Base-by-base conservation (phyloP, 2,329 filamentous ascomycete species). In the Didymella exigua region DNA sequence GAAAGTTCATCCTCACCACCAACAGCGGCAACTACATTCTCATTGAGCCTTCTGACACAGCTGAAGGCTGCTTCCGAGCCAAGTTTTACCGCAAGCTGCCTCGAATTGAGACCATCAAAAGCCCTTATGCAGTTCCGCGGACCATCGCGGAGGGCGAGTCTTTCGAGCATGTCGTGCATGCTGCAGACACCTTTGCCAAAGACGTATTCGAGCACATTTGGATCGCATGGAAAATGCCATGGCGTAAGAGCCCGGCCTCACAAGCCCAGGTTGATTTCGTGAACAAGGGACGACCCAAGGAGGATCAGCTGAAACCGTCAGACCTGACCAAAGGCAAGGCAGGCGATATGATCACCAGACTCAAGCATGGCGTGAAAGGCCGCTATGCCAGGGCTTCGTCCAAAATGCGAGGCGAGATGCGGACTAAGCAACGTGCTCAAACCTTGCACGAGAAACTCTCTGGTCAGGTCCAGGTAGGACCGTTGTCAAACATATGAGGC, bases 291-390 rank as follows among this genome's bases (percentile, higher is more conserved):
- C 80, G 87, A 8, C 75, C 75, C 1, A 76, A 82, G 47, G 75
- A 79, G n/a, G 77, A 86, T 24, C 77, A 82, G 48, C 69, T 92
- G 45, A 81, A 77, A 1, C 63, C 75, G 0, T 76, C 77, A 0
- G 82, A 86, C 24, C 66, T 96, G 54, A 92, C 84, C 13, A 95
- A 93, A 69, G 93, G 93, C 7, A 86, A 86, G 70, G 93, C 92
- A 4, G 83, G 83, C 4, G 93, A 97, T 71, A 93, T 96, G 89
- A 96, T 98, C 61, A 96, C 91, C 7, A 96, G 96, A 75, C 71
- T 96, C 58, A 93, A 89, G 73, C 89, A 95, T 70, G 93, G 93
- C 0, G 91, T 90, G 1, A 80, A 84, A 79, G 73, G 89, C 76
- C 59, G 85, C 77, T 77, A 65, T 29, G 64, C 69, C 42, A 78